Base-by-base conservation (phyloP, 805 yeast genomes). In the Pichia heedii region DNA sequence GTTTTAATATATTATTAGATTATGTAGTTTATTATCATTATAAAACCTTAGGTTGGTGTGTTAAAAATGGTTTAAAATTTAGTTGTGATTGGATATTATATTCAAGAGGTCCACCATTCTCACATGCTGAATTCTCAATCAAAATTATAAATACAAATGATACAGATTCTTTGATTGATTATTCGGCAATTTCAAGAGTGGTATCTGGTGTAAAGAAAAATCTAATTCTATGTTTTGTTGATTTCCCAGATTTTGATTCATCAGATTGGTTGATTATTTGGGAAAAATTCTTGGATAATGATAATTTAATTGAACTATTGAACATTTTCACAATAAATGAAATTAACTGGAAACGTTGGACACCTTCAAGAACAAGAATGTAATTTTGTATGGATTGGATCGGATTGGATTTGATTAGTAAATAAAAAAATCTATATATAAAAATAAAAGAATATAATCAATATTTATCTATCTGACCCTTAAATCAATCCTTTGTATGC, bases 41-140 rank as follows among this genome's bases (percentile, higher is more conserved):
- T 62, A 71, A 95, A 41, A 80, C 96, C 0, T 70, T 77, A 22
- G 97, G 97, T 0, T 93, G 97, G 97, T 90, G 97, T 67, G 93
- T 82, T 3, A 71, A 94, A 46, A 76, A 89, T 0, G 98, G 97
- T 0, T 75, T 88, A 44, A 93, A 93, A 61, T 93, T 93, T 61
- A 96, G 96, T 2, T 74, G 84, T n/a, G 94, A 89, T 54, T 82
- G 68, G 61, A 64, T 93, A 9, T 67, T 93, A 5, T 93, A 93
- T 60, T 77, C 81, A 42, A 69, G 90, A 45, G 99, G 99, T 0
- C 98, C 97, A 9, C 97, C 97, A 2, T 87, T 89, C 59, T 78
- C 82, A 40, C 99, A 93, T 59, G 97, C 98, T 0, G 95, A 88
- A 57, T 85, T 77, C 60, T 85, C 90, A 37, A 66, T 84, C 11